Evolutionary conservation across 169 alveolate species (phyloP), one percentile per base, ranked within the genome.

Genomic region (Plasmodium billcollinsi): DNA sequence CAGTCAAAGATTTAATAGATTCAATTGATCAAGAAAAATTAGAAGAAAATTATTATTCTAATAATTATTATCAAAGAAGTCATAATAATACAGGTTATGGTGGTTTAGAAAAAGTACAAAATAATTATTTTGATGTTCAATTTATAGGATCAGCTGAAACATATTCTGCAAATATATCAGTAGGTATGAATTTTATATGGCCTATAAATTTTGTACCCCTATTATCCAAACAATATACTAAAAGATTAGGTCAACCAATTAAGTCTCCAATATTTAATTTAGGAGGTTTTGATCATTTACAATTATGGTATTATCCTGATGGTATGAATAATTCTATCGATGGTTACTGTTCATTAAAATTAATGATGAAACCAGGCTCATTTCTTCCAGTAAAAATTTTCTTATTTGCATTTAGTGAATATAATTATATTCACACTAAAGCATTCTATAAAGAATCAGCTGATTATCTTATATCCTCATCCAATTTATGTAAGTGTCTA

Each of bases 251-350:
- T 1, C 97, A 95, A 73, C 97, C 97, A 18, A 61, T 95, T 15
- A 96, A 96, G 26, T 95, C 97, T 6, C 95, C 85, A 14, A 85
- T 92, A 33, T 95, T 95, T 74, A 94, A 92, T 86, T 66, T 95
- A 70, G 97, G 97, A 9, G 97, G 97, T n/a, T 88, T 95, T 80
- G 97, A 95, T 70, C 96, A 97, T 12, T 71, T 95, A 33, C 97
- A 95, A 94, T 76, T 95, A 52, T 95, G 97, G 97, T 95, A 95
- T 73, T 95, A 91, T 66, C 97, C 97, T 9, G 97, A 94, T 43
- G 97, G 97, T 43, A 88, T 73, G 69, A 95, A 95, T 26, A 50
- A 72, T 45, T 93, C 97, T 3, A 61, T 71, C 3, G 96, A 93
- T 74, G 97, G 97, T 0, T 95, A 85, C 58, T 93, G 96, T 62